phyloP scores from a whole-genome alignment of 768 basidiomycete genomes.

The Omphalotus guepiniiformis region DNA sequence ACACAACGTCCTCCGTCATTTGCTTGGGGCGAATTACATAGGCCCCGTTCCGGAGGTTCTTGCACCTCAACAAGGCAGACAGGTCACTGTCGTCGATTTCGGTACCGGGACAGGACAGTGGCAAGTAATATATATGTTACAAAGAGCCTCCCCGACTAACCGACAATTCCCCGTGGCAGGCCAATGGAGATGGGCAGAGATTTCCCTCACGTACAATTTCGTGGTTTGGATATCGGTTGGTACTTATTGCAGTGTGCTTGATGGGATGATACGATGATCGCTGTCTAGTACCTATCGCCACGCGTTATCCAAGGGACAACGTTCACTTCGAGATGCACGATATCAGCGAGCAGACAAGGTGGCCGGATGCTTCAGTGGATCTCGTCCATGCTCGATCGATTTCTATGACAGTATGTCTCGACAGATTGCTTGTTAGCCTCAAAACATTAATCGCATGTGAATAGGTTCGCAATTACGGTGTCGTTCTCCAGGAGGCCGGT shows the following conservation, averaged over 20 bases:
- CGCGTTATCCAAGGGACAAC: slow-evolving; percentile 55
- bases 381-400: slow-evolving; percentile 61
- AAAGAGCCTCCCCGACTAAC: too few relatives aligned
- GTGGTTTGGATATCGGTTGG: slow-evolving; percentile 76
- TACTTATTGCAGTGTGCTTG: slow-evolving; percentile 12
- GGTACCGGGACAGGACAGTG: slow-evolving; percentile 75
- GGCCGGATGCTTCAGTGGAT: slow-evolving; percentile 54
- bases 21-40: slow-evolving; percentile 55
- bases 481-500: slow-evolving; percentile 50
- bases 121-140: slow-evolving; percentile 45
- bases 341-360: slow-evolving; percentile 48
- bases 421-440: background rate
- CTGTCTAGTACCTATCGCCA: slow-evolving; percentile 65
- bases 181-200: slow-evolving; percentile 66
- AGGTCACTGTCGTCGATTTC: slow-evolving; percentile 62
- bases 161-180: slow-evolving; percentile 44
- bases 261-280: slow-evolving; percentile 12
- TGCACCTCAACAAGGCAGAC: slow-evolving; percentile 31
- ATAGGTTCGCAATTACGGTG: slow-evolving; percentile 54
- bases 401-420: slow-evolving; percentile 54
- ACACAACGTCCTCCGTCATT: slow-evolving; percentile 43
- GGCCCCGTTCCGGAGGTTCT: slow-evolving; percentile 58
- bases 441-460: slow-evolving; percentile 12
- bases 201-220: slow-evolving; percentile 62
- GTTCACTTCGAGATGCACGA: slow-evolving; percentile 67